A percentile compares a stretch with the other conserved stretches of the same genome.
phyloP scores from a whole-genome alignment of 306 rosid genomes.

The Alnus glutinosa region DNA sequence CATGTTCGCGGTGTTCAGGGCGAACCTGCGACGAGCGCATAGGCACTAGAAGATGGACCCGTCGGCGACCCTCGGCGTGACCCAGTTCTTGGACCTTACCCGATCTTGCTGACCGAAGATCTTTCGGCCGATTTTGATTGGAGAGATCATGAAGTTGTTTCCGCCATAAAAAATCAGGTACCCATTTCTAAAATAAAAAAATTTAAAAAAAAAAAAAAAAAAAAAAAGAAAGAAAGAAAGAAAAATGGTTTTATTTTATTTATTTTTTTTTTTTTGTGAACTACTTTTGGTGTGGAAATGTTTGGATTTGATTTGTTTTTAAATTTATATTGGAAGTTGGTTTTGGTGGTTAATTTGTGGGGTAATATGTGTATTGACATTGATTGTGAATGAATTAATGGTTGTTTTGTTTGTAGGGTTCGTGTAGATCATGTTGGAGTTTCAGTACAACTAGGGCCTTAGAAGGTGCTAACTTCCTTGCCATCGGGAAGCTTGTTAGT shows the following conservation, averaged over 20 bases:
- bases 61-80: constrained; percentile 78
- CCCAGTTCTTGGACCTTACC: constrained; percentile 81
- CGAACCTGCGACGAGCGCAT: constrained; percentile 69
- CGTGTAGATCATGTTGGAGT: constrained; percentile 99
- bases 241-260: no score
- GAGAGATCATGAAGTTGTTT: constrained; percentile 85
- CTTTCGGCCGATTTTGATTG: constrained; percentile 89
- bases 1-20: constrained; percentile 64
- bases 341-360: neutral
- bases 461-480: constrained; percentile 89
- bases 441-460: constrained; percentile 92
- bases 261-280: neutral
- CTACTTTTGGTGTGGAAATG: neutral
- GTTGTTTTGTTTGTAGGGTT: constrained; percentile 46
- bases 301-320: neutral
- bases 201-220: no score
- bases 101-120: constrained; percentile 72
- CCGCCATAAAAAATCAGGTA: constrained; percentile 84
- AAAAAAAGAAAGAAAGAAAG: no score
- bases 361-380: neutral
- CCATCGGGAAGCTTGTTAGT: constrained; percentile 82
- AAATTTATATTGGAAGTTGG: neutral
- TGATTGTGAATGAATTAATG: neutral
- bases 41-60: constrained; percentile 81
- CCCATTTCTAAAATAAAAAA: neutral